These are phyloP conservation scores for Populus euphratica DNA, from an alignment of 345 rosid genomes.

Conservation along the genomic window DNA sequence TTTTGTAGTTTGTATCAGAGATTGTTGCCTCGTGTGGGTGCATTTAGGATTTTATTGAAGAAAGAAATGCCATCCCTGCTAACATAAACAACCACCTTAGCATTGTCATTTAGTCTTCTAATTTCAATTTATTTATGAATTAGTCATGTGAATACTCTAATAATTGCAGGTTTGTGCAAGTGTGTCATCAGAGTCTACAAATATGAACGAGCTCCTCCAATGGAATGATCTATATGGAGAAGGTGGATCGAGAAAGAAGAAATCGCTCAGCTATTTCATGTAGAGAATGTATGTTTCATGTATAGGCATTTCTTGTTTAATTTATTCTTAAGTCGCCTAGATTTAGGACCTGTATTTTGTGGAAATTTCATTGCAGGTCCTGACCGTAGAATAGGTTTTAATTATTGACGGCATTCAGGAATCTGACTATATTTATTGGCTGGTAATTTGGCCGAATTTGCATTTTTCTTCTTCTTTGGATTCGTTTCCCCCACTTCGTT, in stretches of 20 bases:
- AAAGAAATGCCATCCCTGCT: neutral
- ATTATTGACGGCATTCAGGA: slow-evolving; percentile 5
- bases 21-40: neutral
- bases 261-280: slow-evolving; percentile 91
- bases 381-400: slow-evolving; percentile 32
- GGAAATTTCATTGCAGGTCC: slow-evolving; percentile 31
- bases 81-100: neutral
- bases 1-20: neutral
- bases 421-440: slow-evolving; percentile 5
- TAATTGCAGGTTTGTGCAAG: slow-evolving; percentile 84
- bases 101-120: neutral
- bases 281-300: slow-evolving; percentile 34
- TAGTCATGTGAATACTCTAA: neutral
- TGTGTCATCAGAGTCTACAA: slow-evolving; percentile 87
- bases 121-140: neutral
- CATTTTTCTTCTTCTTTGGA: no score
- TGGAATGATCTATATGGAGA: slow-evolving; percentile 98
- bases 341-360: slow-evolving; percentile 17
- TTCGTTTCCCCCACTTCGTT: neutral
- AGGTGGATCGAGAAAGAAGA: slow-evolving; percentile 95
- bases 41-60: neutral
- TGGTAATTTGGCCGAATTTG: slow-evolving; percentile 7
- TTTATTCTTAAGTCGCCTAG: slow-evolving; percentile 18
- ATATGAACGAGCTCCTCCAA: slow-evolving; percentile 88
- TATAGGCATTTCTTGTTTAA: slow-evolving; percentile 35